Base-by-base conservation (phyloP, 768 basidiomycete species). In the Suillus discolor region DNA sequence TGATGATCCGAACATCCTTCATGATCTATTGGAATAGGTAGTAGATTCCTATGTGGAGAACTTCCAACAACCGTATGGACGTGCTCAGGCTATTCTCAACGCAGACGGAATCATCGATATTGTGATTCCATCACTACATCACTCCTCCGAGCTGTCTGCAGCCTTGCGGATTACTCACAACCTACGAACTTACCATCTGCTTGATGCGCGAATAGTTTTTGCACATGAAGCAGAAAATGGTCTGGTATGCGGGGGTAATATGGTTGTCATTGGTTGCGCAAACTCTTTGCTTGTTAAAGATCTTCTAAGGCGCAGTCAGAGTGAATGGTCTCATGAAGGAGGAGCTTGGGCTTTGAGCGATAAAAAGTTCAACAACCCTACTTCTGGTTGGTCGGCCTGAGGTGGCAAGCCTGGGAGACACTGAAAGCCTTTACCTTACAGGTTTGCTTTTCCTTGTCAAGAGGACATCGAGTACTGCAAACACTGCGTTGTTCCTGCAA, bases 161-260 rank as follows among this genome's bases (percentile, higher is more conserved):
- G 93, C 91, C 3, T 73, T 83, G 13, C 82, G 94, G 15, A 77
- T 96, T 28, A 87, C 89, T 3, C 87, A 93, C 71, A 84, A 87
- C 66, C 78, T 95, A 20, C 77, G 85, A 39, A 71, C 86, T 0
- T 93, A 90, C 75, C 90, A 93, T 71, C 82, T 85, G 65, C 74
- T 96, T 25, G 93, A 94, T 67, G 74, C 85, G 0, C 83, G 87
- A 57, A 87, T 96, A 53, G 88, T 60, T 68, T 73, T 41, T 83
- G 83, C 69, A 57, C 13, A 60, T 49, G 75, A 77, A 45, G 25
- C 67, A 63, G 73, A 4, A 82, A 83, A 67, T 82, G 80, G 1
- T 12, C 67, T 68, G 31, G 53, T 67, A 59, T 65, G 68, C 5
- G 45, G 74, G 20, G 84, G 85, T 25, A 91, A 90, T 71, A 74